These are phyloP conservation scores for Candida chauliodis DNA, from an alignment of 805 yeast species.

Conservation along the genomic window DNA sequence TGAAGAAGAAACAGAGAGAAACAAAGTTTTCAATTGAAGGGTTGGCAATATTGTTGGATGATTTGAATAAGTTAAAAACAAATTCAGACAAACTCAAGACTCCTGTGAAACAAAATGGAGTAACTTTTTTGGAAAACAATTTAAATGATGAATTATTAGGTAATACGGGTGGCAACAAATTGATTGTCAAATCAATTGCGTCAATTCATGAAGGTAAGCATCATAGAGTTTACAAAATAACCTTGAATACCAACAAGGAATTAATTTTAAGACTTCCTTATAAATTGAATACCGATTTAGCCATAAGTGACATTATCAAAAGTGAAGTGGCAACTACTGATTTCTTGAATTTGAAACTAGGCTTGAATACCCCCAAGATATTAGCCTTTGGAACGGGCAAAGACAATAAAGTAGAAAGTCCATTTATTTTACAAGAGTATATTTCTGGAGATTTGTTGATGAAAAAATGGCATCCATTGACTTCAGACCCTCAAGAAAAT, in stretches of 20 bases:
- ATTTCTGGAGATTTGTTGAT: conserved; percentile 78
- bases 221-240: conserved; percentile 78
- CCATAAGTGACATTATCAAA: conserved; percentile 65
- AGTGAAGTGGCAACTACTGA: conserved; percentile 95
- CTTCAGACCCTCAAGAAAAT: conserved; percentile 46
- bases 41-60: conserved; percentile 49
- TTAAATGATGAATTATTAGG: conserved; percentile 42
- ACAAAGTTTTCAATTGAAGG: conserved; percentile 85
- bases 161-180: conserved; percentile 36
- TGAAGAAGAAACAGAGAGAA: conserved; percentile 69
- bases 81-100: background rate
- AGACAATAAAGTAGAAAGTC: conserved; percentile 62
- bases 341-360: conserved; percentile 63
- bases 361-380: conserved; percentile 70
- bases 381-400: conserved; percentile 60
- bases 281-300: conserved; percentile 60
- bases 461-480: conserved; percentile 88
- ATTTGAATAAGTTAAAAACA: conserved; percentile 10
- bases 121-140: conserved; percentile 49
- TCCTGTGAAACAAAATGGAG: conserved; percentile 20
- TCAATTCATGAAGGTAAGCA: conserved; percentile 94
- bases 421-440: conserved; percentile 78
- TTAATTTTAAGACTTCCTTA: conserved; percentile 86
- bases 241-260: conserved; percentile 55
- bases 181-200: conserved; percentile 65